Evolutionary conservation across 306 rosid species (phyloP).

Genomic region (Hippophae rhamnoides): DNA sequence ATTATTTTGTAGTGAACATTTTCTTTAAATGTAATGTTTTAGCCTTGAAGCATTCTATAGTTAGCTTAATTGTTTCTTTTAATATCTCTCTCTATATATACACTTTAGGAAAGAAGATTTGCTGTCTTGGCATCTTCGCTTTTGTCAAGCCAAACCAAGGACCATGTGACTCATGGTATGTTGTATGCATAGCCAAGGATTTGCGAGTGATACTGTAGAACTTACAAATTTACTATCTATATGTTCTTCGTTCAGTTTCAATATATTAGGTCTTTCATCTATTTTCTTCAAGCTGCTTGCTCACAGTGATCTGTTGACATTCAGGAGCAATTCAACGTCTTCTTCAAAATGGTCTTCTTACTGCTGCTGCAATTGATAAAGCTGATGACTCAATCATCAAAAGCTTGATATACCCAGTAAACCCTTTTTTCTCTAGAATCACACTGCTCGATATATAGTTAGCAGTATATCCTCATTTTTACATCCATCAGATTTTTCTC

Average conservation of each 20-base stretch:
- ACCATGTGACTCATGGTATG: constrained; percentile 68
- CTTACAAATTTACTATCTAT: neutral
- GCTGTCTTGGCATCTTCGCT: constrained; percentile 79
- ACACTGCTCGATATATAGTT: neutral
- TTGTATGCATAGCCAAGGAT: neutral
- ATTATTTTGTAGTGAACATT: too few relatives aligned
- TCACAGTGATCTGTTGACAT: constrained; percentile 24
- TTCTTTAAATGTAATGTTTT: constrained; percentile 2
- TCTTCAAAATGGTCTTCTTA: constrained; percentile 53
- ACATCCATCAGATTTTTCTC: too few relatives aligned
- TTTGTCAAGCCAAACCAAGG: constrained; percentile 95
- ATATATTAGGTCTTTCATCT: constrained; percentile 13
- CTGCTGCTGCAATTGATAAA: constrained; percentile 63
- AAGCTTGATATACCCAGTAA: constrained; percentile 81
- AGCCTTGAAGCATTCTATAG: constrained; percentile 11
- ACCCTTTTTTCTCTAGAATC: constrained; percentile 12
- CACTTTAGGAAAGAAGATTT: constrained; percentile 72
- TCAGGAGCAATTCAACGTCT: constrained; percentile 85
- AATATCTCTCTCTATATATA: neutral
- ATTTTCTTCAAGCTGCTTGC: constrained; percentile 11
- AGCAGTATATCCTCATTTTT: constrained; percentile 1
- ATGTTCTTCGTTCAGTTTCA: constrained; percentile 3
- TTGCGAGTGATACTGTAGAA: too few relatives aligned
- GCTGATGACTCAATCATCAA: constrained; percentile 71
- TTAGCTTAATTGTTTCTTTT: constrained; percentile 1